These are phyloP conservation scores for Tricholoma terreum DNA, from an alignment of 768 basidiomycete genomes.

Conservation along the genomic window DNA sequence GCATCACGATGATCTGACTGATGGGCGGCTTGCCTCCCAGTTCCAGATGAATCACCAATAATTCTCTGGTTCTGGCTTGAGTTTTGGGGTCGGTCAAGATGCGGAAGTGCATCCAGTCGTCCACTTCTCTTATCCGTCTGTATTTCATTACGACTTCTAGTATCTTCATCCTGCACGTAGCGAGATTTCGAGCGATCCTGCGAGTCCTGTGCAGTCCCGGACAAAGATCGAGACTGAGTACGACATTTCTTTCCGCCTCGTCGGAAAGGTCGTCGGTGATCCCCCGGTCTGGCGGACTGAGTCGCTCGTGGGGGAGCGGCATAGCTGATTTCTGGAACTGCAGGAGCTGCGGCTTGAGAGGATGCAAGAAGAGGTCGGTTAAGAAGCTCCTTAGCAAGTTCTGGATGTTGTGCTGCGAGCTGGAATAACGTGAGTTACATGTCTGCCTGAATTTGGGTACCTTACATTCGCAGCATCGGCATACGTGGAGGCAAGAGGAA, in stretches of 20 bases:
- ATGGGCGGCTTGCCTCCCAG: background rate
- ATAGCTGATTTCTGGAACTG: background rate
- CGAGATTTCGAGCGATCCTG: background rate
- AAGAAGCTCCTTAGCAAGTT: conserved; percentile 32
- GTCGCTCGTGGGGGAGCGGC: background rate
- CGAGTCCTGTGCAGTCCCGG: background rate
- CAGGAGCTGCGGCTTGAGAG: background rate
- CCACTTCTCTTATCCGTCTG: background rate
- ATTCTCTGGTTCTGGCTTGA: background rate
- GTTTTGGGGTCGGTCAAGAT: background rate
- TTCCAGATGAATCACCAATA: background rate
- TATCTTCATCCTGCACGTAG: background rate
- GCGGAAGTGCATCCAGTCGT: background rate
- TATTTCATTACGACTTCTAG: background rate
- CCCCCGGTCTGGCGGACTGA: background rate
- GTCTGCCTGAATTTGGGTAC: background rate
- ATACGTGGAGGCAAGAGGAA: conserved; percentile 31
- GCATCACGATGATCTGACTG: background rate
- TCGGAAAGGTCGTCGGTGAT: background rate
- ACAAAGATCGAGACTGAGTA: background rate
- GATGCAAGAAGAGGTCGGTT: conserved; percentile 23
- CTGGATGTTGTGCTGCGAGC: conserved; percentile 33
- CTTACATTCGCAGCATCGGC: conserved; percentile 40
- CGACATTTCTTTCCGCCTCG: background rate
- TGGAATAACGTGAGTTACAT: conserved; percentile 9